These are phyloP conservation scores for Sequoia sempervirens DNA, from an alignment of 75 land plant species.

Conservation along the genomic window DNA sequence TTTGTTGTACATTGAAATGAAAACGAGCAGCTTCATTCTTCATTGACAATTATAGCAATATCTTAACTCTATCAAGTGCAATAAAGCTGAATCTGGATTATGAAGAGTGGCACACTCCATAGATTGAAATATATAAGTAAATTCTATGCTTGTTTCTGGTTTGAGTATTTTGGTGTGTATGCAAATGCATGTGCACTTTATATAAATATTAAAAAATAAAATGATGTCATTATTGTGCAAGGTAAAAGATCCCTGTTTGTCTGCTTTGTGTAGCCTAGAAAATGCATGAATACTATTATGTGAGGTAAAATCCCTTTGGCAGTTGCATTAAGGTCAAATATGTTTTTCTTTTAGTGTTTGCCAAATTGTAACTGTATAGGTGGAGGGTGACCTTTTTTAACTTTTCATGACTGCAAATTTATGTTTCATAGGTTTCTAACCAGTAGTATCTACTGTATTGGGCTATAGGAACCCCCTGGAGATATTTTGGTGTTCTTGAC, in stretches of 20 bases:
- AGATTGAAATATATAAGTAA: not conserved
- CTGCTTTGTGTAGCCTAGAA: not conserved
- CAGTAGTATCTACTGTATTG: not conserved
- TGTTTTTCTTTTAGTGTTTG: not conserved
- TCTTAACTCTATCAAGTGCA: too few relatives aligned
- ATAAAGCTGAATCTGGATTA: too few relatives aligned
- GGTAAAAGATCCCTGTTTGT: not conserved
- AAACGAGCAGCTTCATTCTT: too few relatives aligned
- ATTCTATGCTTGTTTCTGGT: not conserved
- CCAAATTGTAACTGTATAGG: not conserved
- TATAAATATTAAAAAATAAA: not conserved
- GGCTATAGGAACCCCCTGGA: constrained; percentile 66
- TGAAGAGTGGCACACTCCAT: too few relatives aligned
- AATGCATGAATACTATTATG: not conserved
- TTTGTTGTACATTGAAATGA: too few relatives aligned
- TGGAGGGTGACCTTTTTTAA: not conserved
- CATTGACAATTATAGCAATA: too few relatives aligned
- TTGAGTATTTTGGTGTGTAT: not conserved
- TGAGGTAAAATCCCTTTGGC: not conserved
- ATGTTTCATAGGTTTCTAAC: not conserved
- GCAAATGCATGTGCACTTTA: not conserved
- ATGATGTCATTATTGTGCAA: not conserved
- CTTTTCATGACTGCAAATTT: not conserved
- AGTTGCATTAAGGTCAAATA: not conserved
- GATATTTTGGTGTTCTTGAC: constrained; percentile 92